A percentile compares a stretch with the other conserved stretches of the same genome.
Conservation (phyloP, 108 stramenopile genomes). For the Schizochytrium sp. region DNA sequence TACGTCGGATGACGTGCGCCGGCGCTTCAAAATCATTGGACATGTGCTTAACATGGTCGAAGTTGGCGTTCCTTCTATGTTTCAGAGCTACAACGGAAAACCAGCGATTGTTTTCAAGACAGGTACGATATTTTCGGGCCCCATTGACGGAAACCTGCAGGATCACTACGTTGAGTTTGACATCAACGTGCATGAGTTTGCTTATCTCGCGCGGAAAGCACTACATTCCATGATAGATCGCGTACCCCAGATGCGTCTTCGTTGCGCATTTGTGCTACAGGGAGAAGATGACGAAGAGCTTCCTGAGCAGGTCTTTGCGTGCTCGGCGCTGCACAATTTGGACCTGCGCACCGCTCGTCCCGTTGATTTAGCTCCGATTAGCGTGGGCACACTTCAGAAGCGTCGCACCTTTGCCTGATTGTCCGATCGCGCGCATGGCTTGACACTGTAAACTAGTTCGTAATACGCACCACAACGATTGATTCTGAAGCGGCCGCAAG, state of each 20-base stretch:
- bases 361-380: neutral
- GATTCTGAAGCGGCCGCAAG: no score
- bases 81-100: constrained; percentile 31
- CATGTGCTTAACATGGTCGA: constrained; percentile 19
- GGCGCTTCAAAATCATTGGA: constrained; percentile 20
- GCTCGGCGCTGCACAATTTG: neutral
- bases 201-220: constrained; percentile 22
- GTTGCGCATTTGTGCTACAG: constrained; percentile 25
- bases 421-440: no score
- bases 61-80: constrained; percentile 18
- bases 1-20: neutral
- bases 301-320: constrained; percentile 18
- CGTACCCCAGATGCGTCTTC: constrained; percentile 15
- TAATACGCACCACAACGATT: no score
- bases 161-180: constrained; percentile 23
- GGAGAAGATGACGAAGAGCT: constrained; percentile 26
- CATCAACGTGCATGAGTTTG: constrained; percentile 33
- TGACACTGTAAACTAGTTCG: no score
- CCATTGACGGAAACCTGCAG: neutral
- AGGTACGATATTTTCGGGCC: neutral
- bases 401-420: neutral
- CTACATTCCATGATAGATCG: constrained; percentile 5
- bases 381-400: neutral
- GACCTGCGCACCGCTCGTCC: neutral
- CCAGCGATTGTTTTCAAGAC: constrained; percentile 27